These are phyloP conservation scores for Ogataea dorogensis DNA, from an alignment of 805 yeast species.

Conservation along the genomic window DNA sequence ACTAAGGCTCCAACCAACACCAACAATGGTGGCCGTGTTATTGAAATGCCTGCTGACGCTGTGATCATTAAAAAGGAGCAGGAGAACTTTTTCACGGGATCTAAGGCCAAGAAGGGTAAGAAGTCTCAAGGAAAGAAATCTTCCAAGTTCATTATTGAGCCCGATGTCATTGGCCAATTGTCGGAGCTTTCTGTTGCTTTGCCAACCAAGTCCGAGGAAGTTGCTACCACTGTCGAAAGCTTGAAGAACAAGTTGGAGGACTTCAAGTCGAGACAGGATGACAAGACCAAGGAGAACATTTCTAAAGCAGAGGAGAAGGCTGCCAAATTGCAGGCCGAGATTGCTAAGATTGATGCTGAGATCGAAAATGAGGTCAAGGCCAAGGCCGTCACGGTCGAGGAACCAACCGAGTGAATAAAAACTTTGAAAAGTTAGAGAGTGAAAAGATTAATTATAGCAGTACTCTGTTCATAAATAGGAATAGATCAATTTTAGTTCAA, in stretches of 20 bases:
- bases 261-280: constrained; percentile 71
- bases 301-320: constrained; percentile 76
- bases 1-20: constrained; percentile 17
- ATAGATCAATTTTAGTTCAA: constrained; percentile 1
- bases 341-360: constrained; percentile 29
- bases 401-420: constrained; percentile 7
- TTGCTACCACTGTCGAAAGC: constrained; percentile 58
- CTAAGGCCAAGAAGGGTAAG: constrained; percentile 48
- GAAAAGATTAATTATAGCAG: constrained; percentile 1
- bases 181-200: constrained; percentile 73
- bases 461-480: constrained; percentile 7
- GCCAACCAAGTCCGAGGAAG: constrained; percentile 75
- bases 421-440: not conserved
- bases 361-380: constrained; percentile 25
- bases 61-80: constrained; percentile 63
- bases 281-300: constrained; percentile 72
- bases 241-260: constrained; percentile 71
- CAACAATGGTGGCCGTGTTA: constrained; percentile 42
- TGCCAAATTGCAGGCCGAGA: constrained; percentile 58
- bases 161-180: constrained; percentile 73
- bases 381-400: constrained; percentile 11
- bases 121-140: constrained; percentile 40
- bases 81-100: constrained; percentile 55
- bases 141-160: constrained; percentile 67
- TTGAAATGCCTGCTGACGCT: constrained; percentile 63